These are phyloP conservation scores for Mollisiaceae sp. DNA, from an alignment of 2,329 filamentous ascomycete species.

Conservation along the genomic window DNA sequence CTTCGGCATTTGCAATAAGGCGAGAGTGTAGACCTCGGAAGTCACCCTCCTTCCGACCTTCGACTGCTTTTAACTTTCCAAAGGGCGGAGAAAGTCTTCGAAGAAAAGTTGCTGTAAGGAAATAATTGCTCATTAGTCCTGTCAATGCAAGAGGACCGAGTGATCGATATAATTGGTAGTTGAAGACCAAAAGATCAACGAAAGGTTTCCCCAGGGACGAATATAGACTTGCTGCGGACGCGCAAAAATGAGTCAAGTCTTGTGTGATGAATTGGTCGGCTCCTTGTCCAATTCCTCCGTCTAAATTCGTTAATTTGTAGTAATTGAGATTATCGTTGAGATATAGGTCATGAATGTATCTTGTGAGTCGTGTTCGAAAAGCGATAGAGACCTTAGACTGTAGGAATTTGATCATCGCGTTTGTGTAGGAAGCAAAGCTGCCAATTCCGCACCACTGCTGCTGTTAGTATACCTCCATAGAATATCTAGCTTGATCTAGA, in stretches of 20 bases:
- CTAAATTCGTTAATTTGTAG: conserved; percentile 91
- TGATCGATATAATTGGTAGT: conserved; percentile 93
- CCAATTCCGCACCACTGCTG: conserved; percentile 86
- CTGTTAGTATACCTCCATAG: conserved; percentile 23
- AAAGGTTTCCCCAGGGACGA: conserved; percentile 97
- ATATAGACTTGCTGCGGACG: conserved; percentile 88
- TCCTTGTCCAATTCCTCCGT: conserved; percentile 89
- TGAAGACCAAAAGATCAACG: conserved; percentile 97
- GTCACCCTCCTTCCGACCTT: conserved; percentile 93
- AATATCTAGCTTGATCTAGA: no score
- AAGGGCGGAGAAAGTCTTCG: conserved; percentile 91
- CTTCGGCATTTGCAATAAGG: conserved; percentile 94
- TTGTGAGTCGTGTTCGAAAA: conserved; percentile 90
- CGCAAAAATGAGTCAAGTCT: conserved; percentile 94
- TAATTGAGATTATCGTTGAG: conserved; percentile 94
- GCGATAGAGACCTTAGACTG: conserved; percentile 98
- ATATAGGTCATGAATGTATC: conserved; percentile 97
- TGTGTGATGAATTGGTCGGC: conserved; percentile 98
- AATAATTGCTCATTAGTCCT: conserved; percentile 89
- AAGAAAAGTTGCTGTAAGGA: conserved; percentile 88
- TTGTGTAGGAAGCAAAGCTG: conserved; percentile 93
- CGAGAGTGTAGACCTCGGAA: conserved; percentile 91
- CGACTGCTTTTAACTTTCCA: conserved; percentile 94
- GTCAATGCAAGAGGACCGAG: conserved; percentile 86
- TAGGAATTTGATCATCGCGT: conserved; percentile 98